These are phyloP conservation scores for Starmerella powellii DNA, from an alignment of 805 yeast species.

Conservation along the genomic window DNA sequence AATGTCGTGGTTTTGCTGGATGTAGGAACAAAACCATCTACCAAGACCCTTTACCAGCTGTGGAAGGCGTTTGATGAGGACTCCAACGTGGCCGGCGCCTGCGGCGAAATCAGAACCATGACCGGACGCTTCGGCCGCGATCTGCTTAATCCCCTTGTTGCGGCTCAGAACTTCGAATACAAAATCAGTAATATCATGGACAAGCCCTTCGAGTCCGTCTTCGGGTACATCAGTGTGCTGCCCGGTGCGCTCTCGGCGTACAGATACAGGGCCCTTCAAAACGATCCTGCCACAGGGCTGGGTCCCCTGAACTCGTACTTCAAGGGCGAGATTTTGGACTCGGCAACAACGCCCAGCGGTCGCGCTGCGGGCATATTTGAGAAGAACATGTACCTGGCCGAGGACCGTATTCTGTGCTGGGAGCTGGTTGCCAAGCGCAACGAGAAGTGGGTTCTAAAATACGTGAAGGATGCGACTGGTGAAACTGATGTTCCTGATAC, in stretches of 20 bases:
- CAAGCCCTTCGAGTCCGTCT: constrained; percentile 83
- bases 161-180: constrained; percentile 92
- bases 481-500: constrained; percentile 95
- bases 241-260: constrained; percentile 97
- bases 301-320: constrained; percentile 86
- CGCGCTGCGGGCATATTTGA: constrained; percentile 63
- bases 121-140: constrained; percentile 80
- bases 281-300: constrained; percentile 69
- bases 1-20: constrained; percentile 80
- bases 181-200: constrained; percentile 94
- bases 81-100: constrained; percentile 97
- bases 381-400: constrained; percentile 95
- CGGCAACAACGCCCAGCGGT: constrained; percentile 42
- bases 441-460: constrained; percentile 80
- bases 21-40: constrained; percentile 96
- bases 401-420: constrained; percentile 93
- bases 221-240: constrained; percentile 84
- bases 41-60: constrained; percentile 73
- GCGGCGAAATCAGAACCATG: constrained; percentile 94
- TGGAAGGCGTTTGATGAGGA: constrained; percentile 98
- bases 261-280: constrained; percentile 72
- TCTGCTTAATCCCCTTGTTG: constrained; percentile 79
- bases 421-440: constrained; percentile 78
- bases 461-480: constrained; percentile 85
- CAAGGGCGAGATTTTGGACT: constrained; percentile 64